These are phyloP conservation scores for Mitragyna speciosa DNA, from an alignment of 257 asterid species.

Conservation along the genomic window DNA sequence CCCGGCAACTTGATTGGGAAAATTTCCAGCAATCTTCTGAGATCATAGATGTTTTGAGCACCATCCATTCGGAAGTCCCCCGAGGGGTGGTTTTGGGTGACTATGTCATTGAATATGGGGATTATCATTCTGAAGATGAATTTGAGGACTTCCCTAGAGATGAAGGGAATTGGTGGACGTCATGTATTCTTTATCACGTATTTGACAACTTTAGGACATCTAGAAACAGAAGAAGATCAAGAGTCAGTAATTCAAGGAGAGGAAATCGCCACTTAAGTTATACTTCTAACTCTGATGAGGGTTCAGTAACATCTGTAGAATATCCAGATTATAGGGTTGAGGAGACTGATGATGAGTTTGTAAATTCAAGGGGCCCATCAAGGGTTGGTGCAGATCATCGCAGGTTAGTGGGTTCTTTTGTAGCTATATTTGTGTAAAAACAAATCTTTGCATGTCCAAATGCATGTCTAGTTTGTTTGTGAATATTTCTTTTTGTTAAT, in stretches of 20 bases:
- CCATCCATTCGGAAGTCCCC: constrained; percentile 81
- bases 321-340: constrained; percentile 54
- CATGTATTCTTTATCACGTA: constrained; percentile 76
- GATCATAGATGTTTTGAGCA: constrained; percentile 75
- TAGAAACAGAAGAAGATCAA: constrained; percentile 75
- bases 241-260: constrained; percentile 64
- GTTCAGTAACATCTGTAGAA: constrained; percentile 72
- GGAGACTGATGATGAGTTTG: constrained; percentile 59
- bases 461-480: neutral
- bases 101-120: constrained; percentile 88
- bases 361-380: constrained; percentile 44
- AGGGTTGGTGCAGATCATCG: constrained; percentile 56
- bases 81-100: constrained; percentile 86
- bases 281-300: constrained; percentile 72
- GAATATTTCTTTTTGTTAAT: neutral
- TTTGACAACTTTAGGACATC: constrained; percentile 69
- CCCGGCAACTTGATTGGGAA: constrained; percentile 87
- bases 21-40: constrained; percentile 86
- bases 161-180: constrained; percentile 83
- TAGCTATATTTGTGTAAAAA: neutral
- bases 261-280: constrained; percentile 53
- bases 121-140: constrained; percentile 73
- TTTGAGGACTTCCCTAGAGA: constrained; percentile 61
- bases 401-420: constrained; percentile 47
- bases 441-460: neutral